phyloP scores from a whole-genome alignment of 2,329 filamentous ascomycete species.

The Endothia cerciana region DNA sequence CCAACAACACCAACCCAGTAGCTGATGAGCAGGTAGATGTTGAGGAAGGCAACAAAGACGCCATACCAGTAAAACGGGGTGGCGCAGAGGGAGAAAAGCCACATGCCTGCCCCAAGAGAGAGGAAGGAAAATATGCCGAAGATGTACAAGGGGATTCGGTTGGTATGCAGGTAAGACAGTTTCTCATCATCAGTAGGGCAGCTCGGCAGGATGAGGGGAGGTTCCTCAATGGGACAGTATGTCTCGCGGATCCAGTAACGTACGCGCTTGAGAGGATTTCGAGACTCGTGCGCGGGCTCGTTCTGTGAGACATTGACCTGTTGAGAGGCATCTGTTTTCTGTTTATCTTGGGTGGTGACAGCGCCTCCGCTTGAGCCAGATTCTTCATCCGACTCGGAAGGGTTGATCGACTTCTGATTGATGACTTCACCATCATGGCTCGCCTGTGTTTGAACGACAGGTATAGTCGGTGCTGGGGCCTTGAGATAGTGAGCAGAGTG shows the following conservation, averaged over 20 bases:
- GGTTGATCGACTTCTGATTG: slow-evolving; percentile 31
- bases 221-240: slow-evolving; percentile 41
- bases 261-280: slow-evolving; percentile 34
- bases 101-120: slow-evolving; percentile 46
- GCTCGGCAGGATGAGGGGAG: slow-evolving; percentile 40
- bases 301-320: not conserved
- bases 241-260: slow-evolving; percentile 36
- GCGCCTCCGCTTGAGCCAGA: slow-evolving; percentile 20
- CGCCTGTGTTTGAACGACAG: not conserved
- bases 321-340: slow-evolving; percentile 22
- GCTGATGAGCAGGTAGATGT: slow-evolving; percentile 46
- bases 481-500: slow-evolving; percentile 20
- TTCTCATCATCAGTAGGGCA: slow-evolving; percentile 46
- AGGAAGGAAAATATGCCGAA: slow-evolving; percentile 46
- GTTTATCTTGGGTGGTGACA: slow-evolving; percentile 18
- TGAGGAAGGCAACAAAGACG: slow-evolving; percentile 43
- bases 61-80: slow-evolving; percentile 44
- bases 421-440: slow-evolving; percentile 19
- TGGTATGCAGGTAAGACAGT: slow-evolving; percentile 43
- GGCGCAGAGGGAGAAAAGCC: slow-evolving; percentile 44
- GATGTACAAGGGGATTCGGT: slow-evolving; percentile 44
- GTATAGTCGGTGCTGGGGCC: slow-evolving; percentile 24
- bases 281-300: slow-evolving; percentile 22
- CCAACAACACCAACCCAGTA: slow-evolving; percentile 46
- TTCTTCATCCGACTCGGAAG: slow-evolving; percentile 29